Evolutionary conservation across 345 rosid species (phyloP).

Genomic region (Acer negundo): DNA sequence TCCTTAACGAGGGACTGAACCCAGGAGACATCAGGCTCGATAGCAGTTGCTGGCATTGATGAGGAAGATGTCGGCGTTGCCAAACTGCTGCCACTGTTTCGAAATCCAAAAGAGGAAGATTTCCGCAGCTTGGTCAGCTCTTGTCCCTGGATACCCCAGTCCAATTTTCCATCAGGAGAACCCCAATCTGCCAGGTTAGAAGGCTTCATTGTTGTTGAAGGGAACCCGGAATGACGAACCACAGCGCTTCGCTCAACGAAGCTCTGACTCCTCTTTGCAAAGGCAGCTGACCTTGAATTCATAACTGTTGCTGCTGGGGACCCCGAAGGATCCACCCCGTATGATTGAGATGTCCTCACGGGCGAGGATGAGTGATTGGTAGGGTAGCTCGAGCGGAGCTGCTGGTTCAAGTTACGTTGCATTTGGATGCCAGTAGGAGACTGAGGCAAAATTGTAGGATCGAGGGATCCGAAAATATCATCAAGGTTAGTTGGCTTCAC

Average conservation of each 20-base stretch:
- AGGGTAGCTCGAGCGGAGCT: slow-evolving; percentile 52
- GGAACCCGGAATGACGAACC: slow-evolving; percentile 41
- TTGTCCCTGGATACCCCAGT: slow-evolving; percentile 76
- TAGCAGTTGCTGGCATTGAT: slow-evolving; percentile 29
- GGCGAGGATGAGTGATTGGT: slow-evolving; percentile 53
- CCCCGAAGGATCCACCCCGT: slow-evolving; percentile 44
- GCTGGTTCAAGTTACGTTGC: slow-evolving; percentile 52
- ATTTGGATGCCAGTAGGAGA: slow-evolving; percentile 44
- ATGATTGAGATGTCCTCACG: slow-evolving; percentile 43
- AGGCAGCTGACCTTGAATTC: slow-evolving; percentile 65
- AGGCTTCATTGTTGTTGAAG: slow-evolving; percentile 35
- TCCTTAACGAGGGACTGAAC: slow-evolving; percentile 72
- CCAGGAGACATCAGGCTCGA: slow-evolving; percentile 82
- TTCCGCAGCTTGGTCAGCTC: slow-evolving; percentile 74
- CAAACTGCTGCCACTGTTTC: slow-evolving; percentile 39
- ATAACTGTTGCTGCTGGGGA: slow-evolving; percentile 43
- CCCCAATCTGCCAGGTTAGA: slow-evolving; percentile 62
- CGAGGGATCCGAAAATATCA: slow-evolving; percentile 59
- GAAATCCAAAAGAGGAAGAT: slow-evolving; percentile 63
- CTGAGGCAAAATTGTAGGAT: slow-evolving; percentile 40
- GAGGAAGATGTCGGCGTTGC: slow-evolving; percentile 6
- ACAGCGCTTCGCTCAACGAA: slow-evolving; percentile 56
- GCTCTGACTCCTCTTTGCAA: slow-evolving; percentile 72
- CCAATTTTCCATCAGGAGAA: slow-evolving; percentile 75
- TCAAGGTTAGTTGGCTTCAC: slow-evolving; percentile 65